These are phyloP conservation scores for Pseudocercospora vitis DNA, from an alignment of 2,329 filamentous ascomycete species.

Conservation along the genomic window DNA sequence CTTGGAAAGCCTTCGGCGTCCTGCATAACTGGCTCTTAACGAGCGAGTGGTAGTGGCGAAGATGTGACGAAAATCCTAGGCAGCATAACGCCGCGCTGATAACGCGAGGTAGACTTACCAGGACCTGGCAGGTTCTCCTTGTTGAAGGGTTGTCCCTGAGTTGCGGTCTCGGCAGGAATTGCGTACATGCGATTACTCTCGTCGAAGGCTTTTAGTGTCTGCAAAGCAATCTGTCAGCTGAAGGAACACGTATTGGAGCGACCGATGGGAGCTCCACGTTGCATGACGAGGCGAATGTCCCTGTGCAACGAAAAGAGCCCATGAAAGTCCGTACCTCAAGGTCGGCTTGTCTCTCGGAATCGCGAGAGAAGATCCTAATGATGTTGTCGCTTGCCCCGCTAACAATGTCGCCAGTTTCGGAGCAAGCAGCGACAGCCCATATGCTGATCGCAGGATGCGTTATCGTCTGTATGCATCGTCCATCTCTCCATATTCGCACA, in stretches of 20 bases:
- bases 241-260: background rate
- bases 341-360: conserved; percentile 67
- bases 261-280: background rate
- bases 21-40: background rate
- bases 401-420: conserved; percentile 86
- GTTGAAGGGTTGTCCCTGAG: conserved; percentile 65
- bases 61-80: background rate
- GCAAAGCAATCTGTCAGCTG: conserved; percentile 5
- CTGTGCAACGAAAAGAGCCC: background rate
- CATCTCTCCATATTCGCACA: conserved; percentile 80
- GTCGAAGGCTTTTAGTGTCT: conserved; percentile 68
- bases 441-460: conserved; percentile 96
- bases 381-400: conserved; percentile 87
- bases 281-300: background rate
- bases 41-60: background rate
- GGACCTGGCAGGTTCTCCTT: conserved; percentile 89
- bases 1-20: background rate
- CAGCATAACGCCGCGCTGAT: conserved; percentile 8
- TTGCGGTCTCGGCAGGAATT: conserved; percentile 62
- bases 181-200: conserved; percentile 55
- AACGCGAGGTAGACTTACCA: conserved; percentile 28
- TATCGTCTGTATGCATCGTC: conserved; percentile 87
- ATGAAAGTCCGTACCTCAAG: conserved; percentile 51
- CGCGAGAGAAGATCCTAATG: conserved; percentile 79
- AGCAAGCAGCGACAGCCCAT: conserved; percentile 84